Conservation (phyloP, 2,329 filamentous ascomycete genomes). For the Didymella arachidicola region DNA sequence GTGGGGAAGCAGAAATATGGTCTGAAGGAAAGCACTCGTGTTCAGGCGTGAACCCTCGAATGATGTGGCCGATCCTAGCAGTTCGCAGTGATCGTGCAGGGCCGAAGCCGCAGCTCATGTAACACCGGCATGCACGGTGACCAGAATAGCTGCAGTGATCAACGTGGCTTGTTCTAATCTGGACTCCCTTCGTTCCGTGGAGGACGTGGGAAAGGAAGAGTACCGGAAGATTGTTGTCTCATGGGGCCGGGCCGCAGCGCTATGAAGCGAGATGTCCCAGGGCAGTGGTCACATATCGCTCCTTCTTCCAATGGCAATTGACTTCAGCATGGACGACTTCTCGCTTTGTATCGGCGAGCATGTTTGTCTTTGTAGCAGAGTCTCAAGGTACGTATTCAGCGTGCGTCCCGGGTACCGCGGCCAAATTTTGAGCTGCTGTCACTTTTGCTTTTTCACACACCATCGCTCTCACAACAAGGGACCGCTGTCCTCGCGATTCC, state of each 20-base stretch:
- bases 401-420: background rate
- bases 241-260: constrained; percentile 10
- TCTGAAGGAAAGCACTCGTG: background rate
- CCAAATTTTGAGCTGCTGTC: constrained; percentile 4
- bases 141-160: background rate
- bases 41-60: background rate
- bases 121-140: constrained; percentile 3
- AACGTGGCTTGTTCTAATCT: background rate
- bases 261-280: constrained; percentile 5
- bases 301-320: background rate
- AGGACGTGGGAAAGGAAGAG: background rate
- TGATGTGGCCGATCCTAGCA: background rate
- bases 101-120: background rate
- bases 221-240: constrained; percentile 3
- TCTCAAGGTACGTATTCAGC: background rate
- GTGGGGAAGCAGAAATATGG: background rate
- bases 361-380: background rate
- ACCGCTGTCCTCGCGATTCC: constrained; percentile 6
- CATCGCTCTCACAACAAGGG: background rate
- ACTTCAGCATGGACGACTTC: background rate
- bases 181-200: constrained; percentile 1
- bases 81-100: constrained; percentile 3
- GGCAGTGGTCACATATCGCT: background rate
- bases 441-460: constrained; percentile 13
- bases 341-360: background rate